Base-by-base conservation (phyloP, 192 early-diverging fungal species). In the Phlyctochytrium planicorne region DNA sequence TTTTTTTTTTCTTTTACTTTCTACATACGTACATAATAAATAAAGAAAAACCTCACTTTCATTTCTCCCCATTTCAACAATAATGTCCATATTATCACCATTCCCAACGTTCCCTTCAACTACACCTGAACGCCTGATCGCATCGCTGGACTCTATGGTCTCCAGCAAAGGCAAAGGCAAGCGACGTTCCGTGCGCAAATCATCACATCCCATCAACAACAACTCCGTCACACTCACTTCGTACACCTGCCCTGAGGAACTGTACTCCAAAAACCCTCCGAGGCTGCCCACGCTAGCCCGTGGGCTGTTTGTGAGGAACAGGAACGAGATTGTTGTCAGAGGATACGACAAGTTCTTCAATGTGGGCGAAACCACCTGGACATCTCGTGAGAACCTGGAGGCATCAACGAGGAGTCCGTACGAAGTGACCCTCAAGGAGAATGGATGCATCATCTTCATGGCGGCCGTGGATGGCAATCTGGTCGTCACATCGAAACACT, bases 301-400 rank as follows among this genome's bases (percentile, higher is more conserved):
- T 36, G 95, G 95, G 0, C 67, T 97, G 33, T 97, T 97, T 60
- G 60, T 76, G 12, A 24, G 30, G 12, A 25, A 69, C 31, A 31
- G 33, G 36, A 53, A 34, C 23, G 52, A 34, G 20, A 92, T 98
- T 73, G 77, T 87, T 20, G 82, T 89, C 20, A 83, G 96, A n/a
- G 96, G 96, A 30, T 98, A 98, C 79, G 88, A 98, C 82, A 98
- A 98, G 81, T 98, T 98, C 73, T 98, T 96, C 74, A 96, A 96
- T 65, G 65, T 78, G 52, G 62, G 32, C 25, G 71, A 78, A 40
- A 59, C 70, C 10, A 52, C 59, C 16, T 29, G 30, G 59, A 69
- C 80, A 78, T 3, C 36, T 66, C 89, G 87, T 82, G 63, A 70
- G 1, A 79, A 76, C 61, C 73, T 98, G 30, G 69, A 76, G 32